Base-by-base conservation (phyloP, 352 stramenopile species). In the Elongisporangium senticosum region DNA sequence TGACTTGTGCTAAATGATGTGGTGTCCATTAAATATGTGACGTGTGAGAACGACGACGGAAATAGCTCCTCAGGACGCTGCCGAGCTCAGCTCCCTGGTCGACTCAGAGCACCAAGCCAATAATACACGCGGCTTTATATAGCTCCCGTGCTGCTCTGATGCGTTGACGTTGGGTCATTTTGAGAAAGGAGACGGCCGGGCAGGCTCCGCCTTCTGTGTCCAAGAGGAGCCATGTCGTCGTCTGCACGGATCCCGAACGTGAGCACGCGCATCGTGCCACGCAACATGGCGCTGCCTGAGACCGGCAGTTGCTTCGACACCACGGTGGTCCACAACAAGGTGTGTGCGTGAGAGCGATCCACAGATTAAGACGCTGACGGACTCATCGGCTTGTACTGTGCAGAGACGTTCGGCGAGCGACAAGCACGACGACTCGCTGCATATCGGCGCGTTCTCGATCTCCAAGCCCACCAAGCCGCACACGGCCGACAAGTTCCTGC, bases 251-350 rank as follows among this genome's bases (percentile, higher is more conserved):
- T 93, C 50, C 82, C 84, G 8, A 93, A 93, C 56, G 82, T 92
- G 51, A 90, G 72, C 72, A 93, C 83, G 51, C 79, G 82, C 40
- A 89, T 93, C 56, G 84, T 92, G 62, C 80, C 84, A 15, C 90
- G 90, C 58, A 80, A 73, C 22, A 75, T 90, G 43, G 52, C 81
- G 19, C 59, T 96, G 22, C 76, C 80, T 7, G 89, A 98, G 72
- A 98, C 94, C 0, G 93, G 93, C 13, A 98, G 93, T 56, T 97
- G 94, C 66, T 98, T 98, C 61, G 95, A 98, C 72, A 93, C 88
- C 24, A 98, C 95, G 1, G 62, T 74, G 19, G 75, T 87, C 14
- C 47, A 58, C 20, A 24, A 66, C 24, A 90, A 90, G 73, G 75
- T 89, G 56, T 49, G 28, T 53, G n/a, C 28, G 3, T 68, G 56